Percentiles rank a stretch among this genome's conserved stretches.
phyloP scores from a whole-genome alignment of 2,329 filamentous ascomycete species.

The Neurospora crassa region DNA sequence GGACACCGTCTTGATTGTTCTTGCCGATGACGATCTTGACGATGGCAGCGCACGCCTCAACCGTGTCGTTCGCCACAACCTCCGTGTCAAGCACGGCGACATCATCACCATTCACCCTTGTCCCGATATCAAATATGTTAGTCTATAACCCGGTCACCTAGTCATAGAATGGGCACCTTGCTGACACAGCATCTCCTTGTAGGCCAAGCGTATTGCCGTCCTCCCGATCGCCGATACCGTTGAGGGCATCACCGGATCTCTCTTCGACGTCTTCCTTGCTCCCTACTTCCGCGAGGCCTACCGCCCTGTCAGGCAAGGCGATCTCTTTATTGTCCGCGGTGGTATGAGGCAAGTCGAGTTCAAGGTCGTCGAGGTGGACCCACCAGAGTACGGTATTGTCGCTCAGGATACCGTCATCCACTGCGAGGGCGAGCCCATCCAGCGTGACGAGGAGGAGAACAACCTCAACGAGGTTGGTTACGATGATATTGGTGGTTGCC shows the following conservation, averaged over 20 bases:
- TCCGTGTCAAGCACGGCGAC: constrained; percentile 96
- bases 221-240: constrained; percentile 97
- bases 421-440: constrained; percentile 91
- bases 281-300: constrained; percentile 99
- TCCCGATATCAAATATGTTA: constrained; percentile 99
- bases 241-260: constrained; percentile 91
- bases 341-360: constrained; percentile 99
- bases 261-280: constrained; percentile 98
- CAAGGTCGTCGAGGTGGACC: constrained; percentile 98
- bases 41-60: constrained; percentile 96
- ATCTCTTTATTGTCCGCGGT: constrained; percentile 93
- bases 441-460: constrained; percentile 97
- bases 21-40: constrained; percentile 95
- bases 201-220: constrained; percentile 98
- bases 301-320: constrained; percentile 91
- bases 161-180: neutral
- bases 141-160: constrained; percentile 29
- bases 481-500: constrained; percentile 97
- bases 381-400: constrained; percentile 96
- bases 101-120: constrained; percentile 95
- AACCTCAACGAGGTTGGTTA: constrained; percentile 99
- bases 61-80: constrained; percentile 95
- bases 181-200: constrained; percentile 5
- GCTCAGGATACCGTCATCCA: constrained; percentile 98
- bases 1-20: constrained; percentile 94